Conservation (phyloP, 305 asterid species). For the Fraxinus dipetala region DNA sequence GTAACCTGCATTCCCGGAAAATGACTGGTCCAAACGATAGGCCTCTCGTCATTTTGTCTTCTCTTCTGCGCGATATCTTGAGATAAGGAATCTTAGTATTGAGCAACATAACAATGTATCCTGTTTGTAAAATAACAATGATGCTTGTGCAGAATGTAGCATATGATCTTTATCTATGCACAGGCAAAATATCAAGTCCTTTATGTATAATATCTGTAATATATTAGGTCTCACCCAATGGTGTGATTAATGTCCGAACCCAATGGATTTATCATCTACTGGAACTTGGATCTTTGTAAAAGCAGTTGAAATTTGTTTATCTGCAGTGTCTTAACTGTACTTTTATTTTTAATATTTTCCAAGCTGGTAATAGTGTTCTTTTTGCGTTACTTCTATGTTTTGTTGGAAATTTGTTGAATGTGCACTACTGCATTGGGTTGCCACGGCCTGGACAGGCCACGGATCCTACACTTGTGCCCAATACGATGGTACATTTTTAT, state of each 20-base stretch:
- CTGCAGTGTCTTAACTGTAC: not conserved
- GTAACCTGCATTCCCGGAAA: conserved; percentile 32
- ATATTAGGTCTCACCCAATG: not conserved
- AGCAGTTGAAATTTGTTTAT: not conserved
- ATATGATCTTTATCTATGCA: not conserved
- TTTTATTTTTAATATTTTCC: not conserved
- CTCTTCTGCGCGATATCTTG: conserved; percentile 42
- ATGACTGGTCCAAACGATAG: conserved; percentile 24
- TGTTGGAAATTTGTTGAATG: not conserved
- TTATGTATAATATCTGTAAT: not conserved
- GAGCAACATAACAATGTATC: not conserved
- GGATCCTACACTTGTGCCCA: not conserved
- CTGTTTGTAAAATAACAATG: not conserved
- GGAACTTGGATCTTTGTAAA: not conserved
- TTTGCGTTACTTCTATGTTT: not conserved
- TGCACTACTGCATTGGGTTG: not conserved
- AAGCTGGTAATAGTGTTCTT: not conserved
- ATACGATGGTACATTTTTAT: too few species aligned
- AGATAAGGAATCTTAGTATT: not conserved
- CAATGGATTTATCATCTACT: not conserved
- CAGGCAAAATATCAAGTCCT: not conserved
- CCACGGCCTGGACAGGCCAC: not conserved
- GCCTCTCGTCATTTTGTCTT: conserved; percentile 32
- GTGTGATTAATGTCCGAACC: not conserved
- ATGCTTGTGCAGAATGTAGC: not conserved